Conservation (phyloP, 2,329 filamentous ascomycete genomes). For the Sordariomycetes sp. region DNA sequence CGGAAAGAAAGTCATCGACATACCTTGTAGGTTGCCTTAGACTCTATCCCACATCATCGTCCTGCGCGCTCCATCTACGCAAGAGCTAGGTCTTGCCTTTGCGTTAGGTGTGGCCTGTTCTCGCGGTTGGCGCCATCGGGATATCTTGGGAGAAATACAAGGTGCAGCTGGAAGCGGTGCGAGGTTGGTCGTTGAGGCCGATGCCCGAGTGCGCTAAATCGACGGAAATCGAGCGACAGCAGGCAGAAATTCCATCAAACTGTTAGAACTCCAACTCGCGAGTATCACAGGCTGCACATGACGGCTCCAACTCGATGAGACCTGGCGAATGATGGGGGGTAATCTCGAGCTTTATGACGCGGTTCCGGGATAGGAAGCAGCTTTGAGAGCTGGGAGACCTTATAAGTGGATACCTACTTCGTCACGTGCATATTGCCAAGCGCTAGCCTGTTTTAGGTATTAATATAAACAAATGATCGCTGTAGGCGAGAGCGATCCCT, state of each 20-base stretch:
- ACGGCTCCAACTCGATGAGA: not conserved
- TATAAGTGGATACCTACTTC: not conserved
- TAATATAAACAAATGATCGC: not conserved
- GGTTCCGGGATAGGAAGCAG: slow-evolving; percentile 4
- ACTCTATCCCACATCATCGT: not conserved
- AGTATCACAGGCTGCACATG: slow-evolving; percentile 2
- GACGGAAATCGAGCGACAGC: not conserved
- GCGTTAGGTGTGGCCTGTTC: slow-evolving; percentile 3
- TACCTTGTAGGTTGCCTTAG: not conserved
- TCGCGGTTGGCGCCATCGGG: slow-evolving; percentile 4
- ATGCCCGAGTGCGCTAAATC: not conserved
- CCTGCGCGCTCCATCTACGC: not conserved
- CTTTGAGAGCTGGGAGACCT: slow-evolving; percentile 4
- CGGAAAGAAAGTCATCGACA: not conserved
- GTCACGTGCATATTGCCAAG: not conserved
- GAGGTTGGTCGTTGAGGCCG: not conserved
- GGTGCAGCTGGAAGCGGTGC: not conserved
- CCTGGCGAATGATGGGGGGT: not conserved
- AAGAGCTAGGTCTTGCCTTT: not conserved
- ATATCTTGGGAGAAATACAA: slow-evolving; percentile 2
- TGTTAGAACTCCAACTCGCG: not conserved
- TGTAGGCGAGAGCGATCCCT: not conserved
- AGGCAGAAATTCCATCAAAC: not conserved
- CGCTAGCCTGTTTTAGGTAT: not conserved
- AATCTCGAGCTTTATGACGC: slow-evolving; percentile 2